Conservation (phyloP, 192 early-diverging fungal species). For the Coemansia sp. region DNA sequence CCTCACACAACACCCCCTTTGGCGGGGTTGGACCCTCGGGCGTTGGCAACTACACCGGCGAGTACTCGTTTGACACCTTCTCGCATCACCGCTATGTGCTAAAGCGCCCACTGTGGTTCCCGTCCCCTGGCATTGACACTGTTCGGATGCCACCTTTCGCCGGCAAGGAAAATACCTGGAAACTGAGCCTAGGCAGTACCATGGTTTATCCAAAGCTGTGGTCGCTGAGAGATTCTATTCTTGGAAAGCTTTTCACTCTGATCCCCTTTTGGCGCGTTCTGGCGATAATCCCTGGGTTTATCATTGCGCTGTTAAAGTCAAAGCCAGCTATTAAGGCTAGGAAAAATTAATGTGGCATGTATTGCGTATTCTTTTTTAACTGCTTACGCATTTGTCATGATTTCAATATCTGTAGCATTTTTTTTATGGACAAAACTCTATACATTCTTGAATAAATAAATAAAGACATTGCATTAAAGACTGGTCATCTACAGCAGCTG, state of each 20-base stretch:
- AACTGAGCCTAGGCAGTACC: constrained; percentile 7
- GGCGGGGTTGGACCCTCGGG: constrained; percentile 87
- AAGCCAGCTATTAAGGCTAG: constrained; percentile 21
- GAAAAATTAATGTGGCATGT: background rate
- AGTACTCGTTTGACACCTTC: constrained; percentile 74
- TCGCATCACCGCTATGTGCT: constrained; percentile 72
- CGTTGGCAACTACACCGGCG: constrained; percentile 82
- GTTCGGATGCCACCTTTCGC: constrained; percentile 39
- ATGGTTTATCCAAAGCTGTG: constrained; percentile 27
- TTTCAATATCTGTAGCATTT: constrained; percentile 3
- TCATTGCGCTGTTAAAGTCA: constrained; percentile 20
- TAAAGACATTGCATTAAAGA: background rate
- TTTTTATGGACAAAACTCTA: background rate
- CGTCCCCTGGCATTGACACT: constrained; percentile 32
- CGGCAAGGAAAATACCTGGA: constrained; percentile 39
- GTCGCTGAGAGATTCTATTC: constrained; percentile 16
- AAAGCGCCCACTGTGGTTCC: constrained; percentile 39
- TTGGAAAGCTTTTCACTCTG: constrained; percentile 27
- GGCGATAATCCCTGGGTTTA: constrained; percentile 25
- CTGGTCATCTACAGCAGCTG: constrained; percentile 22
- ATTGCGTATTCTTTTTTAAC: background rate
- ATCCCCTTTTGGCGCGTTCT: constrained; percentile 47
- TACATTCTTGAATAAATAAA: too few species aligned
- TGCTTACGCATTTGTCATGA: too few species aligned
- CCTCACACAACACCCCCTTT: constrained; percentile 68